Evolutionary conservation across 441 rosid genomes (phyloP), one percentile per base, ranked within the genome.

Genomic region (Oxalis stricta): DNA sequence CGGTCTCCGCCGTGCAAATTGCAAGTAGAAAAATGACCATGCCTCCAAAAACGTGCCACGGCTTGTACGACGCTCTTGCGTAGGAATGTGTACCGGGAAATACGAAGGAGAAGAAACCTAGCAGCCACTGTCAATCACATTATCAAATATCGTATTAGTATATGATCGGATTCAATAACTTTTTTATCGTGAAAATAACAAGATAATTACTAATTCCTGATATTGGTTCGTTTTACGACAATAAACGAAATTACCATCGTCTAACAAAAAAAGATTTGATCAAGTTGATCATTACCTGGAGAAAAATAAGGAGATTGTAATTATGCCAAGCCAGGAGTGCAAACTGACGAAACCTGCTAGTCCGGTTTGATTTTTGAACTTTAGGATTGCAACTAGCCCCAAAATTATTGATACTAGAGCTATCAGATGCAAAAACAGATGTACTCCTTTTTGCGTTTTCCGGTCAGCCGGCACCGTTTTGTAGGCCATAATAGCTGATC

Each of bases 271-370:
- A n/a, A n/a, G n/a, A n/a, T n/a, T n/a, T n/a, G n/a, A n/a, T n/a
- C n/a, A n/a, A n/a, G n/a, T n/a, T n/a, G 0, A 6, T 10, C 7
- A 12, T 18, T 58, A 63, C 82, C 86, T 78, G 79, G 10, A 68
- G 42, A 41, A 70, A 53, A 48, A 65, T 5, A 70, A 46, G 65
- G 58, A 65, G 66, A 75, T 57, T 55, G 87, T 53, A 32, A 51
- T 39, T 19, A 78, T 66, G 56, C 82, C 86, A 0, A 78, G 51
- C 82, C 82, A 75, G 40, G 75, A 67, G 41, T 74, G 86, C 26
- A 74, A 49, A 28, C 66, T 49, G 18, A 42, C 38, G 62, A 74
- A 24, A 23, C 70, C 52, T n/a, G 28, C 40, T 11, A 9, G 21
- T 10, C 31, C 40, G 9, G 4, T 0, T 29, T 71, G 71, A 10